Evolutionary conservation across 345 rosid genomes (phyloP), one percentile per base, ranked within the genome.

Genomic region (Citrus sp.): DNA sequence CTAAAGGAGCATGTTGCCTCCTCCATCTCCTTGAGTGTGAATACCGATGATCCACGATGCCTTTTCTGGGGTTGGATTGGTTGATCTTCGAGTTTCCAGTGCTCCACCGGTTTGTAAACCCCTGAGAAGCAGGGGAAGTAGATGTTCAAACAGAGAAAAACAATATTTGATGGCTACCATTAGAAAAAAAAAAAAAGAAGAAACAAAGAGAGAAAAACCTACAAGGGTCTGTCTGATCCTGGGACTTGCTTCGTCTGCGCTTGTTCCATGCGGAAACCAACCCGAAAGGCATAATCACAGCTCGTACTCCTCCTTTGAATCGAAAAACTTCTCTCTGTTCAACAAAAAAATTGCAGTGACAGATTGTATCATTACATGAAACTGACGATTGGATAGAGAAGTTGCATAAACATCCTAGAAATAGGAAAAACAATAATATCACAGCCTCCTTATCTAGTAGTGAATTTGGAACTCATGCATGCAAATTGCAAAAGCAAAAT

Each of bases 181-280:
- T 46, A 46, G 5, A 0, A 85, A 63, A 83, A 81, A 78, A 79
- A 30, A 30, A 30, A 0, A 84, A 76, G 79, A 81, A 66, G 81
- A 65, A 49, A 9, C n/a, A 75, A 66, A 75, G 78, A 81, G 78
- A 74, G 81, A 74, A 78, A 70, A 70, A 79, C 94, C 59, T 90
- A 95, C 98, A 93, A n/a, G 94, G 98, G 85, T 95, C 94, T 16
- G 87, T 73, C 56, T 89, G 88, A 75, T 95, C 97, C 60, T 87
- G 92, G 70, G 97, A 89, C 88, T 86, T 92, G 95, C 92, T 92
- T 82, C 98, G 89, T 84, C 98, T 77, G 78, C 98, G 89, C 87
- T 93, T 95, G 88, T 92, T 92, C 98, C 98, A 95, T 14, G 98
- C 98, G 0, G 98, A 90, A 62, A 95, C 96, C 72, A 95, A 81